Percentiles rank a stretch among this genome's conserved stretches.
phyloP scores from a whole-genome alignment of 768 basidiomycete species.

The Suillus sp. region DNA sequence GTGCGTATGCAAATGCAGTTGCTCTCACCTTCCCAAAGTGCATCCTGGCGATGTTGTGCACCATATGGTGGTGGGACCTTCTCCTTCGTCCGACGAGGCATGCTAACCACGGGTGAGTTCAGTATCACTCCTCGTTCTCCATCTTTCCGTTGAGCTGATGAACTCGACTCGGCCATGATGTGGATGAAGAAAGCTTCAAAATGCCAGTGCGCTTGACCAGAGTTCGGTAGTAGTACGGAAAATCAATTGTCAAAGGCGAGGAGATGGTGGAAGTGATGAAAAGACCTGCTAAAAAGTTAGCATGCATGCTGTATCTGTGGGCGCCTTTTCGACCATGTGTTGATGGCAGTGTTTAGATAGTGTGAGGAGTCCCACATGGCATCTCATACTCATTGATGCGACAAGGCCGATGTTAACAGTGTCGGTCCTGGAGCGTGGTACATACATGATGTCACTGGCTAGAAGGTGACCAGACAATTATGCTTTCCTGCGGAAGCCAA shows the following conservation, averaged over 20 bases:
- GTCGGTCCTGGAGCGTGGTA: background rate
- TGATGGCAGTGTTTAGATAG: background rate
- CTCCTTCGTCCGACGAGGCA: too few relatives aligned
- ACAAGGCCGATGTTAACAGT: background rate
- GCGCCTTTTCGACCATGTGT: background rate
- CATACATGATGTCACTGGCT: background rate
- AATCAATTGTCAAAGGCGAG: background rate
- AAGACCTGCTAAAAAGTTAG: background rate
- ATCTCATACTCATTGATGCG: background rate
- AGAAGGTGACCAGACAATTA: too few relatives aligned
- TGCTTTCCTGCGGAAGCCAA: too few relatives aligned
- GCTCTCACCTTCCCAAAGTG: slow-evolving; percentile 1
- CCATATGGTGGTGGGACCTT: background rate
- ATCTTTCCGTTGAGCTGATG: background rate
- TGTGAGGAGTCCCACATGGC: background rate
- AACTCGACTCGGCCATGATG: background rate
- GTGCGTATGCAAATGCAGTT: background rate
- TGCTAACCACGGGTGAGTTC: background rate
- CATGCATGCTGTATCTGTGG: background rate
- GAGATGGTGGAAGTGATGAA: background rate
- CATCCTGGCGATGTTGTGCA: background rate
- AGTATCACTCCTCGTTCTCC: background rate
- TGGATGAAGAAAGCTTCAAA: background rate
- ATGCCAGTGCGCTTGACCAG: background rate
- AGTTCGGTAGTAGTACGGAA: background rate